Evolutionary conservation across 2,329 filamentous ascomycete genomes (phyloP).

Genomic region (Trichoderma oligosporum): DNA sequence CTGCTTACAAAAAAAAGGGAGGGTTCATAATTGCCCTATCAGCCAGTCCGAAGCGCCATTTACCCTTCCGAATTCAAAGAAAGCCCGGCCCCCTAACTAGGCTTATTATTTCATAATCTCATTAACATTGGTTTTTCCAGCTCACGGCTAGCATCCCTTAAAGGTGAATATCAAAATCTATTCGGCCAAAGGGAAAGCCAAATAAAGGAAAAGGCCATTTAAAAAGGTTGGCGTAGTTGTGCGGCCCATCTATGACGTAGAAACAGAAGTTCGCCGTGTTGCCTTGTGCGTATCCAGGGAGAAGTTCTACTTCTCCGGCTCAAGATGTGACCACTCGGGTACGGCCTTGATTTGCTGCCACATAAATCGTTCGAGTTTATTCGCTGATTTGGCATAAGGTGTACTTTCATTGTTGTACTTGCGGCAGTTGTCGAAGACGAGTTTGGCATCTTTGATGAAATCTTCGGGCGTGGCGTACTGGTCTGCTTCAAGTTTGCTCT

Average conservation of each 20-base stretch:
- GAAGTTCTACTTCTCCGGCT: constrained; percentile 43
- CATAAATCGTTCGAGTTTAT: constrained; percentile 91
- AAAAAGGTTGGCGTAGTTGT: not conserved
- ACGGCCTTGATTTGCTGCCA: constrained; percentile 88
- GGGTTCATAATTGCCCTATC: not conserved
- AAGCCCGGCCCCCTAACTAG: not conserved
- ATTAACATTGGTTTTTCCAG: too few species aligned
- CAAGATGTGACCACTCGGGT: constrained; percentile 79
- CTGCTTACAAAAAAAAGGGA: too few species aligned
- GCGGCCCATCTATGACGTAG: not conserved
- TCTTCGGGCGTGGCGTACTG: constrained; percentile 89
- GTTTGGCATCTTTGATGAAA: constrained; percentile 80
- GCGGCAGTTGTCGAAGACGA: constrained; percentile 92
- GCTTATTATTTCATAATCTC: not conserved
- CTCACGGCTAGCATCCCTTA: too few species aligned
- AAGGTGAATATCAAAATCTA: not conserved
- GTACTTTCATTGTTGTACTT: constrained; percentile 96
- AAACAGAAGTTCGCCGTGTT: not conserved
- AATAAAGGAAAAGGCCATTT: not conserved
- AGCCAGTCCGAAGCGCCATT: constrained; percentile 6
- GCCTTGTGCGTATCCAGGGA: not conserved
- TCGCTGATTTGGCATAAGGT: constrained; percentile 90
- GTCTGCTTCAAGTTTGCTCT: constrained; percentile 89
- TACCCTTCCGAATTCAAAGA: not conserved
- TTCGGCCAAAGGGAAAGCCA: not conserved